Conservation (phyloP, 306 rosid species). For the Corylus americana region DNA sequence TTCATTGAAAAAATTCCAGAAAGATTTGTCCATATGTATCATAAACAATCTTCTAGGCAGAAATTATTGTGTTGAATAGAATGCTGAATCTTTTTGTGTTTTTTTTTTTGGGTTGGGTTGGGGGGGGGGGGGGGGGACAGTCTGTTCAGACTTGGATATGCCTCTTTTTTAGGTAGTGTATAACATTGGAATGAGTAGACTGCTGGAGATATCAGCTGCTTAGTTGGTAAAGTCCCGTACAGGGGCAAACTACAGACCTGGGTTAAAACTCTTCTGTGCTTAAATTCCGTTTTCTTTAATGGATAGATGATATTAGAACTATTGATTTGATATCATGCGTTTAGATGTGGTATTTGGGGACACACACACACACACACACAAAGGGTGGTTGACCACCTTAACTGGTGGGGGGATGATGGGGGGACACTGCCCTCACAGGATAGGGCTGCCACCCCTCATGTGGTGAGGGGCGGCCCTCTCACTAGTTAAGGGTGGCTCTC, state of each 20-base stretch:
- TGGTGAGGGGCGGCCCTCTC: too few relatives aligned
- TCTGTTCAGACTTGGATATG: not conserved
- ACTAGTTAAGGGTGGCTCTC: too few relatives aligned
- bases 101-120: not conserved
- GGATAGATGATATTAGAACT: too few relatives aligned
- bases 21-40: not conserved
- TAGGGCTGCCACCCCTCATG: too few relatives aligned
- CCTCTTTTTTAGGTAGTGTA: not conserved
- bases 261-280: not conserved
- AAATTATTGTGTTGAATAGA: not conserved
- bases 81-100: not conserved
- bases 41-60: not conserved
- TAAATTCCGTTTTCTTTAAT: too few relatives aligned
- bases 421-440: too few relatives aligned
- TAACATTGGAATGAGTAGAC: not conserved
- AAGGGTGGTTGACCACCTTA: too few relatives aligned
- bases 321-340: too few relatives aligned
- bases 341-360: too few relatives aligned
- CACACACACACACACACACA: too few relatives aligned
- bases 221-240: not conserved
- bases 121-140: not conserved
- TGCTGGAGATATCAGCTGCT: not conserved
- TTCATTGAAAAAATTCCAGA: not conserved
- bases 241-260: not conserved
- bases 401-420: too few relatives aligned